Evolutionary conservation across 2,329 filamentous ascomycete genomes (phyloP).

Genomic region (Didymella arachidicola): DNA sequence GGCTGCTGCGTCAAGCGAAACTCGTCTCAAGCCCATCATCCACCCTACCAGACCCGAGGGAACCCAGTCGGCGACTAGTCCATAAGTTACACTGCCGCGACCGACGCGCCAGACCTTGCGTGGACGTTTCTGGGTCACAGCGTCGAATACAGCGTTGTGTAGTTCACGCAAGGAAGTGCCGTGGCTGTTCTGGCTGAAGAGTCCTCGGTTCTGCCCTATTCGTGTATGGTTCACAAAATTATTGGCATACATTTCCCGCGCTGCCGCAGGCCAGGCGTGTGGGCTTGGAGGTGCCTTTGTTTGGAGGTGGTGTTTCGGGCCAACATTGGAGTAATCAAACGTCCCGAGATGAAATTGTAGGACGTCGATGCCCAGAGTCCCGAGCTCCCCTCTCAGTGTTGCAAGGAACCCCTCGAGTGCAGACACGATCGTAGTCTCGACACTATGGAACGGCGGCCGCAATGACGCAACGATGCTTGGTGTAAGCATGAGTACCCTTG

Average conservation of each 20-base stretch:
- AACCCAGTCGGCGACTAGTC: constrained; percentile 81
- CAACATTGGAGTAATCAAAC: constrained; percentile 79
- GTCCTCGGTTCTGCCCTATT: constrained; percentile 59
- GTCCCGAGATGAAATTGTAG: constrained; percentile 90
- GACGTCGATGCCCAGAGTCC: constrained; percentile 77
- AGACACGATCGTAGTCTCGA: constrained; percentile 84
- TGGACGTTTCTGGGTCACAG: constrained; percentile 71
- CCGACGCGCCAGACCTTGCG: constrained; percentile 77
- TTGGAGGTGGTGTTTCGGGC: constrained; percentile 53
- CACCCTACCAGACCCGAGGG: constrained; percentile 82
- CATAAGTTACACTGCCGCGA: constrained; percentile 83
- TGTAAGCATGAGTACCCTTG: constrained; percentile 78
- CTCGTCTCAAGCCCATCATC: constrained; percentile 84
- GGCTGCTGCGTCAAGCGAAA: constrained; percentile 49
- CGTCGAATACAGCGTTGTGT: constrained; percentile 89
- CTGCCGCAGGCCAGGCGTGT: constrained; percentile 49
- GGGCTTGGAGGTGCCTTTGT: constrained; percentile 43
- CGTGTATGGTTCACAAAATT: constrained; percentile 51
- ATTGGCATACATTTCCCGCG: constrained; percentile 46
- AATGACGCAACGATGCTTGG: constrained; percentile 82
- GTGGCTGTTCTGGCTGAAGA: constrained; percentile 59
- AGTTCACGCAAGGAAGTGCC: constrained; percentile 79
- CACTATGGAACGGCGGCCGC: constrained; percentile 79
- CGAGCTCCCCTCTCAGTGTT: constrained; percentile 80
- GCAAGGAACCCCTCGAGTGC: constrained; percentile 87